Percentiles rank a stretch among this genome's conserved stretches.
Conservation (phyloP, 2,329 filamentous ascomycete genomes). For the Pseudophaeomoniella oleicola region DNA sequence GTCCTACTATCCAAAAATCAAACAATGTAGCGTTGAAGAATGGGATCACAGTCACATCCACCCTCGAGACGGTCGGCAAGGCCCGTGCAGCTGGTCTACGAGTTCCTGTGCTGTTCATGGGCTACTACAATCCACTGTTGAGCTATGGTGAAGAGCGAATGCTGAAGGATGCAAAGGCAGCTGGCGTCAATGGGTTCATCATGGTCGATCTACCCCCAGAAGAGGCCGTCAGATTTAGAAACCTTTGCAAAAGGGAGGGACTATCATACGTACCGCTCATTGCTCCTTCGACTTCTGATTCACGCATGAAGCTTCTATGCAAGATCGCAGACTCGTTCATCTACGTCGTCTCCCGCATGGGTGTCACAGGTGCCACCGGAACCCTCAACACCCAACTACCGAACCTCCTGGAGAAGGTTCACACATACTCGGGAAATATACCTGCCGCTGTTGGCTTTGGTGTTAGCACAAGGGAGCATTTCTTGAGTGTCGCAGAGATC, state of each 20-base stretch:
- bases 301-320: slow-evolving; percentile 90
- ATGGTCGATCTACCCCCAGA: slow-evolving; percentile 91
- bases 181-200: slow-evolving; percentile 91
- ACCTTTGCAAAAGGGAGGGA: slow-evolving; percentile 62
- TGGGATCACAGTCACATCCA: slow-evolving; percentile 68
- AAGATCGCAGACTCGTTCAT: slow-evolving; percentile 97
- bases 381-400: slow-evolving; percentile 70
- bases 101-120: slow-evolving; percentile 85
- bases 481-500: slow-evolving; percentile 65
- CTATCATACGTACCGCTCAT: slow-evolving; percentile 96
- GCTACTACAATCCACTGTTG: slow-evolving; percentile 94
- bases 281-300: slow-evolving; percentile 80
- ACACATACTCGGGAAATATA: slow-evolving; percentile 80
- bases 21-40: slow-evolving; percentile 85
- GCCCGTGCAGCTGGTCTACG: slow-evolving; percentile 64
- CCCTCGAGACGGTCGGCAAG: slow-evolving; percentile 69
- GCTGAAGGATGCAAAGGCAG: slow-evolving; percentile 66
- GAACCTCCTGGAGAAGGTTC: slow-evolving; percentile 68
- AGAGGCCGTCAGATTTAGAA: slow-evolving; percentile 84
- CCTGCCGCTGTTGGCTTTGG: slow-evolving; percentile 91
- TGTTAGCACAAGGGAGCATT: slow-evolving; percentile 90
- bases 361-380: slow-evolving; percentile 82
- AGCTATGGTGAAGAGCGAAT: slow-evolving; percentile 88
- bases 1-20: slow-evolving; percentile 87
- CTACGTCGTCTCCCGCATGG: slow-evolving; percentile 95